Evolutionary conservation across 1,284 basidiomycete genomes (phyloP), one percentile per base, ranked within the genome.

Genomic region (Cerrena zonata): DNA sequence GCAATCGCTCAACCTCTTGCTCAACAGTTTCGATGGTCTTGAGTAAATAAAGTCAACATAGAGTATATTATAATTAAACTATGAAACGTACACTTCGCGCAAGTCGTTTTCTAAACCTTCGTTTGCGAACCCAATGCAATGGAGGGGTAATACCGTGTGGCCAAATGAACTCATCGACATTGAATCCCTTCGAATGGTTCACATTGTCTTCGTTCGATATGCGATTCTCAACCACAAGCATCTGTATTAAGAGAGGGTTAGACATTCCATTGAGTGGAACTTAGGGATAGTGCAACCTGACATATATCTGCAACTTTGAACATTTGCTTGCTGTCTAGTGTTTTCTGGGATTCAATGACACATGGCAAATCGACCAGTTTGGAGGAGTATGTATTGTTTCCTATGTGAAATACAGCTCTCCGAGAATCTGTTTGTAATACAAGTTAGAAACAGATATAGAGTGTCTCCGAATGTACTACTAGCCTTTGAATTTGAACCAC

Each of bases 261-360:
- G 23, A 55, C 42, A 21, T 21, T 38, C 40, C 50, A 12, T 38
- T 45, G 53, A 27, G n/a, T 47, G 41, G 57, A 59, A 53, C 2
- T 30, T 10, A 19, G 38, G 19, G 39, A 41, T 2, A 38, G 10
- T 18, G 55, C 43, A 61, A 91, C 91, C 80, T 95, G 94, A 68
- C 91, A 94, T 69, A 99, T 97, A 65, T 99, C 96, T 26, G 94
- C 94, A 1, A 96, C 89, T 70, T 99, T 99, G 77, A 99, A 97
- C 80, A 98, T 88, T 62, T 94, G 90, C 65, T 94, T 91, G 66
- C 88, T 92, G 70, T 99, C 95, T 47, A 96, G 71, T 1, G 94
- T 96, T 76, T 98, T 99, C 70, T 99, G 94, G 21, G 92, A 84
- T 67, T 99, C 96, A 55, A 96, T 80, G 50, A 99, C 84, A 66